Evolutionary conservation across 2,329 filamentous ascomycete genomes (phyloP).

Genomic region (Penicillium sp.): DNA sequence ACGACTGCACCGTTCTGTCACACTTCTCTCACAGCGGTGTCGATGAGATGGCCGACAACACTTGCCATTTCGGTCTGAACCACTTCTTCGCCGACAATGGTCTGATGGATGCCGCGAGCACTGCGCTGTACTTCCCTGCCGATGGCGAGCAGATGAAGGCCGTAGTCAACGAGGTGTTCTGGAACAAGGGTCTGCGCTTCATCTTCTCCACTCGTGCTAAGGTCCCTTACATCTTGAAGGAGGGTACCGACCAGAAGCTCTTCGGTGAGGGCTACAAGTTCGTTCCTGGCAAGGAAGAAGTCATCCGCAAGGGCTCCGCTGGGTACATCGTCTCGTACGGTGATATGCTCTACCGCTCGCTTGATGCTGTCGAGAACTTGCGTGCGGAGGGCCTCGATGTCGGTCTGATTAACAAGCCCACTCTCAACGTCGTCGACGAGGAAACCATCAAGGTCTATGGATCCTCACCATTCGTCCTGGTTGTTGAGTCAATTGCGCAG

Average conservation of each 20-base stretch:
- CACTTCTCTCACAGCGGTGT: slow-evolving; percentile 45
- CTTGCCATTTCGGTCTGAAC: slow-evolving; percentile 45
- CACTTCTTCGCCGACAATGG: slow-evolving; percentile 45
- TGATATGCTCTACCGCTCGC: slow-evolving; percentile 44
- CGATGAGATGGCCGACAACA: slow-evolving; percentile 46
- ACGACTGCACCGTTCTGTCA: slow-evolving; percentile 39
- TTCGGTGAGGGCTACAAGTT: slow-evolving; percentile 41
- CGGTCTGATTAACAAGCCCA: slow-evolving; percentile 43
- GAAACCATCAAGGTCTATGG: slow-evolving; percentile 41
- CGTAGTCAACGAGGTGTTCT: slow-evolving; percentile 40
- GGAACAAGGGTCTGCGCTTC: slow-evolving; percentile 39
- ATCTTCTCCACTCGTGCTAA: slow-evolving; percentile 44
- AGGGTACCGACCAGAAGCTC: slow-evolving; percentile 36
- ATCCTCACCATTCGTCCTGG: slow-evolving; percentile 38
- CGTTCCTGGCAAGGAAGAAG: slow-evolving; percentile 40
- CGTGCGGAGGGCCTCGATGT: slow-evolving; percentile 39
- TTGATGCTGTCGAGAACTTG: slow-evolving; percentile 42
- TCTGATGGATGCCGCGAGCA: slow-evolving; percentile 38
- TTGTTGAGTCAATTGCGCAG: slow-evolving; percentile 41
- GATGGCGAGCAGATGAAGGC: slow-evolving; percentile 45
- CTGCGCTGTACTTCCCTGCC: slow-evolving; percentile 42
- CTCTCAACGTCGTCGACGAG: slow-evolving; percentile 42
- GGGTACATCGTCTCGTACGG: slow-evolving; percentile 43
- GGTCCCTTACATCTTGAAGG: slow-evolving; percentile 41
- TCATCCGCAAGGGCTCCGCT: slow-evolving; percentile 38